Conservation (phyloP, 2,329 filamentous ascomycete genomes). For the Phyllosticta citrichinensis region DNA sequence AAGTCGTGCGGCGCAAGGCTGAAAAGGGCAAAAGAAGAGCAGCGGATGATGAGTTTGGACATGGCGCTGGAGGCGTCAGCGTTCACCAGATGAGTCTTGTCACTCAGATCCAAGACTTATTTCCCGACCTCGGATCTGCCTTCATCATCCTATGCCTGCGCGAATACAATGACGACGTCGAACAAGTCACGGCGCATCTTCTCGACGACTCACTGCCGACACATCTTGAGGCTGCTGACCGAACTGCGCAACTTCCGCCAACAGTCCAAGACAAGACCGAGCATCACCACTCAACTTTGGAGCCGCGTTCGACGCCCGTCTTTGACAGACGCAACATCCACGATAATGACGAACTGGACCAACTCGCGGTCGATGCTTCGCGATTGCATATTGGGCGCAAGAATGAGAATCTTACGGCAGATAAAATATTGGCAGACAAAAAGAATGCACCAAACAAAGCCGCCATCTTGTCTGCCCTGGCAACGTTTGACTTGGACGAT, state of each 20-base stretch:
- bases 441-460: slow-evolving; percentile 63
- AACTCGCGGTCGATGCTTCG: slow-evolving; percentile 54
- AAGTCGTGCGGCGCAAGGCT: slow-evolving; percentile 46
- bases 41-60: slow-evolving; percentile 23
- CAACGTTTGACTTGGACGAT: slow-evolving; percentile 84
- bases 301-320: slow-evolving; percentile 49
- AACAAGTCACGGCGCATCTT: slow-evolving; percentile 71
- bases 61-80: slow-evolving; percentile 46
- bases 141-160: slow-evolving; percentile 74
- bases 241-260: slow-evolving; percentile 50
- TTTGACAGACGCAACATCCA: slow-evolving; percentile 62
- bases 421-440: slow-evolving; percentile 58
- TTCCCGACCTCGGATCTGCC: slow-evolving; percentile 73
- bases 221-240: slow-evolving; percentile 55
- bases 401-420: slow-evolving; percentile 54
- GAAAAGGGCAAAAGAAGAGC: slow-evolving; percentile 56
- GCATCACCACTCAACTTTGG: slow-evolving; percentile 29
- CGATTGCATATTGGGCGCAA: slow-evolving; percentile 72
- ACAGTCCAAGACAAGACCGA: slow-evolving; percentile 13
- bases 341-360: slow-evolving; percentile 71
- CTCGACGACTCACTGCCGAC: slow-evolving; percentile 66
- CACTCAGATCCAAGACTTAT: slow-evolving; percentile 85
- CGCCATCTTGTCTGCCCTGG: slow-evolving; percentile 77
- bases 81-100: slow-evolving; percentile 76
- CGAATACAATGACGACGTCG: slow-evolving; percentile 65